Evolutionary conservation across 495 filamentous ascomycete species (phyloP), one percentile per base, ranked within the genome.

Genomic region (Chaetomium tenue): DNA sequence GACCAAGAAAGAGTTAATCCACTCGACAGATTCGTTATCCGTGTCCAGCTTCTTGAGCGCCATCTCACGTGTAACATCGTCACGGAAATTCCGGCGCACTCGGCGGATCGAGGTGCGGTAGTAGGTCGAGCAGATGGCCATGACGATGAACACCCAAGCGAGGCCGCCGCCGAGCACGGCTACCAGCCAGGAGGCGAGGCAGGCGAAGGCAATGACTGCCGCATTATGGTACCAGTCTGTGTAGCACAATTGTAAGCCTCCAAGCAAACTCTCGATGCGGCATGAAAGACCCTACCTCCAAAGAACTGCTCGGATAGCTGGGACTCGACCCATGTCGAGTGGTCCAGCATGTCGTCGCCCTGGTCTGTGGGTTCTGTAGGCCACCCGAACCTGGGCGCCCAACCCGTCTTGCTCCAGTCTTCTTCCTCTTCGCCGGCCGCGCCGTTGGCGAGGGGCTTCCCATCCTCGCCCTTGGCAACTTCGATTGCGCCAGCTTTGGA

Each of bases 151-250:
- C 51, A 98, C 83, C 94, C 94, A 98, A 28, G 82, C 93, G 5
- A 99, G 80, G 37, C 94, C 94, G 64, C 93, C 93, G 55, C 94
- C 95, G 12, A 98, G 78, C 11, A 92, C 79, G 15, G 93, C 94
- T 47, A 97, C 78, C 5, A 96, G 76, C 93, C 93, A 99, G 2
- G 93, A 97, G 26, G 86, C 79, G 26, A 99, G 80, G 70, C 92
- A 97, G 26, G 94, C 92, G 70, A 99, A 97, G 50, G 91, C 81
- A 67, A 99, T 97, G 61, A 98, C 81, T 28, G 78, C 94, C 18
- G 92, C 87, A 75, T 99, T 98, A 74, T 98, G 92, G 75, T 97
- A 98, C 94, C 94, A 99, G 70, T 97, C 93, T 91, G 64, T n/a
- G 22, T 12, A 33, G 30, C 58, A 63, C n/a, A 20, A n/a, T 55